Evolutionary conservation across 805 yeast genomes (phyloP).

Genomic region (Wickerhamiella occidentalis): DNA sequence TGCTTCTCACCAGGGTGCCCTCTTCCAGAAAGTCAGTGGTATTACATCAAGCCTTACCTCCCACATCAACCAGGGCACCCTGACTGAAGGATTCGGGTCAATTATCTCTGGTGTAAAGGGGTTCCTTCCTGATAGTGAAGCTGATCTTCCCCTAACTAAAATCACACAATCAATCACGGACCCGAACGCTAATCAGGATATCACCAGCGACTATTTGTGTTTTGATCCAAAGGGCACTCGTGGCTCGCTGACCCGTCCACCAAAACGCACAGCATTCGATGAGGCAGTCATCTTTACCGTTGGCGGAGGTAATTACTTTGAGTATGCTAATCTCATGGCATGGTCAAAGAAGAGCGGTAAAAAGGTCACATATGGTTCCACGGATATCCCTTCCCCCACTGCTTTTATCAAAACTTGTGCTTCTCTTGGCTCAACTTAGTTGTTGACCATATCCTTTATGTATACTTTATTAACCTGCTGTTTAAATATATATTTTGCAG

Average conservation of each 20-base stretch:
- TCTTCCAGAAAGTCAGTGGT: slow-evolving; percentile 47
- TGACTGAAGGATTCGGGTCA: slow-evolving; percentile 83
- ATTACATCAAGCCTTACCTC: slow-evolving; percentile 59
- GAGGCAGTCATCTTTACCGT: slow-evolving; percentile 84
- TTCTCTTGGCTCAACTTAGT: slow-evolving; percentile 20
- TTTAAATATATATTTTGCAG: not conserved
- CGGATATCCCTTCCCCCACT: slow-evolving; percentile 34
- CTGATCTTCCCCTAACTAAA: slow-evolving; percentile 77
- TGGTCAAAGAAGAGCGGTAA: slow-evolving; percentile 49
- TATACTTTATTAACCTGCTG: not conserved
- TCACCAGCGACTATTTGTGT: slow-evolving; percentile 66
- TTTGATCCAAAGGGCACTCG: slow-evolving; percentile 79
- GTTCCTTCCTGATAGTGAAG: slow-evolving; percentile 68
- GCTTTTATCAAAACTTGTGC: slow-evolving; percentile 26
- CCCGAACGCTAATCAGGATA: slow-evolving; percentile 40
- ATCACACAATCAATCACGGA: slow-evolving; percentile 87
- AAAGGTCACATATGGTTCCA: slow-evolving; percentile 74
- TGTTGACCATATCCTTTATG: not conserved
- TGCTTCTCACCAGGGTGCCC: slow-evolving; percentile 24
- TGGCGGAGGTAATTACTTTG: slow-evolving; percentile 94
- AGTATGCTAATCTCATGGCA: slow-evolving; percentile 87
- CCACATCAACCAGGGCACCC: slow-evolving; percentile 63
- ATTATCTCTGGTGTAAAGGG: slow-evolving; percentile 79
- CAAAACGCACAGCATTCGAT: slow-evolving; percentile 67
- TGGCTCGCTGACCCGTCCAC: slow-evolving; percentile 82